phyloP scores from a whole-genome alignment of 176 grass and related monocot genomes.

The Calamus simplicifolius region DNA sequence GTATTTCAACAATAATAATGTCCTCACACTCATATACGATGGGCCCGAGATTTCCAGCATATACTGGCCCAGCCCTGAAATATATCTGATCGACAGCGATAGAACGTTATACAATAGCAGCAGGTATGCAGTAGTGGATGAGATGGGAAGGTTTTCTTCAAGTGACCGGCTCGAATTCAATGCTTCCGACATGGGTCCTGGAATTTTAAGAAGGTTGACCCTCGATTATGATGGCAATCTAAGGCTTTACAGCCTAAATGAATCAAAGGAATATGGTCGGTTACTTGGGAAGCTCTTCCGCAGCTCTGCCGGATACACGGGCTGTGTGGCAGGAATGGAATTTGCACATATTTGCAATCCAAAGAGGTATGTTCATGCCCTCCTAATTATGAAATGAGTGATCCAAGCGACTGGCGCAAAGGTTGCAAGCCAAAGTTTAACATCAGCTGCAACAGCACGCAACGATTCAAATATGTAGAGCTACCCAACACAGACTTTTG shows the following conservation, averaged over 20 bases:
- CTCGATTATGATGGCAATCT: no score
- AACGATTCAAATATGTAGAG: slow-evolving; percentile 12
- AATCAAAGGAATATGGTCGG: slow-evolving; percentile 17
- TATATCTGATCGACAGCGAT: no score
- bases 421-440: slow-evolving; percentile 40
- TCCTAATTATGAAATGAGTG: slow-evolving; percentile 36
- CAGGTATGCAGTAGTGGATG: no score
- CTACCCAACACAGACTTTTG: slow-evolving; percentile 29
- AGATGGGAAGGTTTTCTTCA: no score
- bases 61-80: no score
- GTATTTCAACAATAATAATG: no score
- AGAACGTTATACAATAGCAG: no score
- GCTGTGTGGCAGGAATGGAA: slow-evolving; percentile 39
- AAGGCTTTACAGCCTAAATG: slow-evolving; percentile 29
- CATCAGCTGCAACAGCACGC: slow-evolving; percentile 19
- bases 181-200: no score
- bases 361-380: slow-evolving; percentile 31
- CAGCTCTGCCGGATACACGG: slow-evolving; percentile 36
- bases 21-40: no score
- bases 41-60: no score
- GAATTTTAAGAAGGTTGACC: no score
- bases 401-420: slow-evolving; percentile 36
- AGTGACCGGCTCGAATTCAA: no score
- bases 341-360: slow-evolving; percentile 32
- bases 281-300: slow-evolving; percentile 43